These are phyloP conservation scores for Stemphylium lycopersici DNA, from an alignment of 2,329 filamentous ascomycete genomes.

Conservation along the genomic window DNA sequence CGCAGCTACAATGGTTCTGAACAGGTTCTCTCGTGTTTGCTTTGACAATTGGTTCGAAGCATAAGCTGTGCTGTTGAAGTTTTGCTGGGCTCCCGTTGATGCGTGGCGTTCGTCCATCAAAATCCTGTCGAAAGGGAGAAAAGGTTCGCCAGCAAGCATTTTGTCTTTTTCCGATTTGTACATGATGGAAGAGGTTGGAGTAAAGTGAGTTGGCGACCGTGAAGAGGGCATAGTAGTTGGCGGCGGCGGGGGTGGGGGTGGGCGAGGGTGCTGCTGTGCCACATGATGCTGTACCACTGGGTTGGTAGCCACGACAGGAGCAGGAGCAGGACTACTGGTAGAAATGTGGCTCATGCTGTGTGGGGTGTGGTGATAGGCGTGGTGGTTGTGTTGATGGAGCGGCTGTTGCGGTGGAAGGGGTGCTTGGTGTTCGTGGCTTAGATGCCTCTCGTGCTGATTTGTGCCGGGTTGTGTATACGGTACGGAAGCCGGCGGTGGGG, in stretches of 20 bases:
- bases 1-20: constrained; percentile 74
- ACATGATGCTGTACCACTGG: constrained; percentile 44
- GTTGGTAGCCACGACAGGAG: constrained; percentile 38
- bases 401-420: constrained; percentile 24
- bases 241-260: constrained; percentile 25
- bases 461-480: constrained; percentile 32
- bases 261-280: constrained; percentile 33
- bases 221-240: constrained; percentile 25
- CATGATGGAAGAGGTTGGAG: constrained; percentile 37
- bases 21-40: constrained; percentile 71
- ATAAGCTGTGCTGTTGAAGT: constrained; percentile 84
- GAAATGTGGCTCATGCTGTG: constrained; percentile 38
- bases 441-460: constrained; percentile 26
- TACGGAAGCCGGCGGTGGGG: constrained; percentile 12
- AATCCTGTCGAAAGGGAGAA: constrained; percentile 77
- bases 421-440: constrained; percentile 33
- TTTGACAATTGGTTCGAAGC: constrained; percentile 69
- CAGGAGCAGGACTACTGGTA: constrained; percentile 21
- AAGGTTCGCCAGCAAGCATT: constrained; percentile 83
- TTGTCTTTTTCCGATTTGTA: constrained; percentile 79
- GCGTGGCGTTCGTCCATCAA: constrained; percentile 83
- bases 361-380: constrained; percentile 40
- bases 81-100: constrained; percentile 80
- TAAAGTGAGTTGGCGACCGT: constrained; percentile 33
- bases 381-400: constrained; percentile 39